These are phyloP conservation scores for Arthrocladium fulminans DNA, from an alignment of 2,329 filamentous ascomycete species.

Conservation along the genomic window DNA sequence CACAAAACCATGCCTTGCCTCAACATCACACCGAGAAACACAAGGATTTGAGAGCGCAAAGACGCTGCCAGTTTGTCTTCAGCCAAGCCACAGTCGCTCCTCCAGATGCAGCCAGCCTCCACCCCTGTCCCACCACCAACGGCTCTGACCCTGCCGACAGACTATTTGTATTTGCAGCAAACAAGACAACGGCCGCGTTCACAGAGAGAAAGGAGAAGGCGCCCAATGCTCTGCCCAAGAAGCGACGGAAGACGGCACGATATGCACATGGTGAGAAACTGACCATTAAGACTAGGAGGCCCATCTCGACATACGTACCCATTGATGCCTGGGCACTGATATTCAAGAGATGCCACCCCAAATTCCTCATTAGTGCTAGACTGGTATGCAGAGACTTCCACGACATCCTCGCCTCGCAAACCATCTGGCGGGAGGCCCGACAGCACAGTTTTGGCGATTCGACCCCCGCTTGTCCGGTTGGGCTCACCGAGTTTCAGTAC, in stretches of 20 bases:
- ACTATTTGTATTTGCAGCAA: not conserved
- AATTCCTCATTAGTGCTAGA: constrained; percentile 17
- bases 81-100: not conserved
- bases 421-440: constrained; percentile 20
- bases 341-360: constrained; percentile 18
- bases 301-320: constrained; percentile 12
- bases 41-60: not conserved
- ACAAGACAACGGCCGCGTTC: constrained; percentile 7
- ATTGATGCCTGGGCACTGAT: constrained; percentile 19
- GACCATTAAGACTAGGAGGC: not conserved
- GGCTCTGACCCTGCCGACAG: not conserved
- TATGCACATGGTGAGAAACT: not conserved
- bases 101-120: not conserved
- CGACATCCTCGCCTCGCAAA: constrained; percentile 14
- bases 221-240: not conserved
- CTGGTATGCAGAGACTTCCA: constrained; percentile 16
- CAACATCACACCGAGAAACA: not conserved
- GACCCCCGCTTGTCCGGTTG: constrained; percentile 17
- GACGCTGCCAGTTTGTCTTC: not conserved
- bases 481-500: constrained; percentile 20
- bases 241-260: not conserved
- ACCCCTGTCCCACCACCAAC: not conserved
- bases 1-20: not conserved
- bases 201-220: constrained; percentile 2
- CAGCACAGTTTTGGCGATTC: constrained; percentile 13